Conservation (phyloP, 2,329 filamentous ascomycete genomes). For the Trichothecium roseum region DNA sequence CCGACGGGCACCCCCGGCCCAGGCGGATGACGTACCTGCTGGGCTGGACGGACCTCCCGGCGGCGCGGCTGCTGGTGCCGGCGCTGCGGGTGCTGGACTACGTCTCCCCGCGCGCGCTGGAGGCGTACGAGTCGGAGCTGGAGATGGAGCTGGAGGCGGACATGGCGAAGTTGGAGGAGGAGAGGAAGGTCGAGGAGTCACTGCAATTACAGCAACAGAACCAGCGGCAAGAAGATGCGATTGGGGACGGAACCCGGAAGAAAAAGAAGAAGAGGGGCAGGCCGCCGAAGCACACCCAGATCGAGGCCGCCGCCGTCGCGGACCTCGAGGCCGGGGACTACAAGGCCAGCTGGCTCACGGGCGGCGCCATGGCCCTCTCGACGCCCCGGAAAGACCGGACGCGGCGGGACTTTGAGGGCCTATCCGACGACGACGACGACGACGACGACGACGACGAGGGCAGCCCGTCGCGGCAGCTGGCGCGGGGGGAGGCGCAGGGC, state of each 20-base stretch:
- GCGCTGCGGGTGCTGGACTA: constrained; percentile 42
- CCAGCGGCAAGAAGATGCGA: constrained; percentile 1
- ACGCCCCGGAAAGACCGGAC: constrained; percentile 22
- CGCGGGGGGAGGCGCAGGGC: constrained; percentile 9
- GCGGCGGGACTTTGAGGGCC: constrained; percentile 15
- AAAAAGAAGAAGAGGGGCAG: constrained; percentile 13
- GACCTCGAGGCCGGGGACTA: constrained; percentile 13
- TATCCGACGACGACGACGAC: constrained; percentile 14
- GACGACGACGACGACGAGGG: constrained; percentile 13
- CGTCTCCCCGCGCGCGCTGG: constrained; percentile 44
- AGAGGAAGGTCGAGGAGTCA: background rate
- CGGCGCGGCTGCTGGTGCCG: constrained; percentile 34
- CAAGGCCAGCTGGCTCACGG: constrained; percentile 13
- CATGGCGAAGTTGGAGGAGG: constrained; percentile 10
- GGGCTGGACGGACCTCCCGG: constrained; percentile 41
- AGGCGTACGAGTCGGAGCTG: constrained; percentile 43
- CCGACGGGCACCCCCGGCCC: constrained; percentile 23
- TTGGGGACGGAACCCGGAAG: background rate
- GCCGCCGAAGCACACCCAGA: constrained; percentile 18
- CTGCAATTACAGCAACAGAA: background rate
- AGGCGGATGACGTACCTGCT: constrained; percentile 43
- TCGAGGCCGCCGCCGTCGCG: constrained; percentile 19
- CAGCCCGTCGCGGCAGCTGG: constrained; percentile 16
- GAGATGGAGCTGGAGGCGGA: constrained; percentile 32
- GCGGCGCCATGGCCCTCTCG: constrained; percentile 21